Conservation (phyloP, 2,329 filamentous ascomycete species). For the Dactylellina sp. region DNA sequence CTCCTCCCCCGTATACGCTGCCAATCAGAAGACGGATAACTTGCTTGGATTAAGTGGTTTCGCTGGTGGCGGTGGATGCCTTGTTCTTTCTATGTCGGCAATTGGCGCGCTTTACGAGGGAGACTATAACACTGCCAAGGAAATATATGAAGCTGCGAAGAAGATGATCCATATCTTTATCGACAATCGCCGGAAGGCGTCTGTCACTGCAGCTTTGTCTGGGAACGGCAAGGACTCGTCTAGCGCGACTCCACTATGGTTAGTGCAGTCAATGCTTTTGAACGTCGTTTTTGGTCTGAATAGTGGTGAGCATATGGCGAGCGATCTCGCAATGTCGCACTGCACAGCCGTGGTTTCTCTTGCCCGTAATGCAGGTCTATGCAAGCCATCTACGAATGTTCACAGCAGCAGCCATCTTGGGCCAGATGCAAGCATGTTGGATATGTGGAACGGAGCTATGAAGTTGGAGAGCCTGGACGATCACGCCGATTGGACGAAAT, state of each 20-base stretch:
- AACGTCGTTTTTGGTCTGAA: constrained; percentile 97
- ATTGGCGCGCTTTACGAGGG: constrained; percentile 87
- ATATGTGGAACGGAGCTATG: constrained; percentile 62
- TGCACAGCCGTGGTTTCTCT: constrained; percentile 91
- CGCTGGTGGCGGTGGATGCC: constrained; percentile 83
- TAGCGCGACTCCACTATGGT: constrained; percentile 82
- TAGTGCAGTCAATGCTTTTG: constrained; percentile 95
- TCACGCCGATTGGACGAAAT: constrained; percentile 83
- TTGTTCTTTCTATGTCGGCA: constrained; percentile 89
- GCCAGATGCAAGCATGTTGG: constrained; percentile 64
- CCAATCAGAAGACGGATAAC: constrained; percentile 71
- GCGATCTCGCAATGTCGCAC: constrained; percentile 91
- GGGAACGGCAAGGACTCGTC: constrained; percentile 70
- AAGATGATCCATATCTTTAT: constrained; percentile 94
- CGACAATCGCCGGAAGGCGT: constrained; percentile 87
- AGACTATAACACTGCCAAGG: constrained; percentile 81
- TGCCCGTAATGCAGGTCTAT: constrained; percentile 85
- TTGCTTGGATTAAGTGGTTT: constrained; percentile 69
- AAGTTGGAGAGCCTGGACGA: constrained; percentile 66
- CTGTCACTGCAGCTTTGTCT: constrained; percentile 74
- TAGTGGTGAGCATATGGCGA: constrained; percentile 88
- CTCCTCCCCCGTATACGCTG: constrained; percentile 77
- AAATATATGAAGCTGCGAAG: constrained; percentile 91
- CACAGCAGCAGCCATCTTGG: constrained; percentile 62
- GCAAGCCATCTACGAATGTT: constrained; percentile 65